phyloP scores from a whole-genome alignment of 768 basidiomycete genomes.

The Podaxis carcinomalis region DNA sequence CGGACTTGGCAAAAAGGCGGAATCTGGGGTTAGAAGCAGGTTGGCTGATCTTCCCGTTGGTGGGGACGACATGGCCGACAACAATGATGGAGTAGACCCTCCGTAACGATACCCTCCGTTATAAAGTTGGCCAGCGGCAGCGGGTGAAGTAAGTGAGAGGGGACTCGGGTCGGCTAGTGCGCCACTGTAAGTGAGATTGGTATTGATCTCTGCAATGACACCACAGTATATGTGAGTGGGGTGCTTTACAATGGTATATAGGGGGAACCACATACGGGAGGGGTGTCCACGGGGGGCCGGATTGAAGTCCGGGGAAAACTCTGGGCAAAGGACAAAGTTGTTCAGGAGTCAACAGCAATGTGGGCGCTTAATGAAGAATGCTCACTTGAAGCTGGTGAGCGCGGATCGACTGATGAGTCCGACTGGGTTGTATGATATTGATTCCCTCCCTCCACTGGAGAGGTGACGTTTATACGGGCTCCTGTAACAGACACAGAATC shows the following conservation, averaged over 20 bases:
- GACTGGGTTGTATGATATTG: not conserved
- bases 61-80: not conserved
- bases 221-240: not conserved
- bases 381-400: not conserved
- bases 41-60: not conserved
- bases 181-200: not conserved
- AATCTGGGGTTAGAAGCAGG: not conserved
- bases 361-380: not conserved
- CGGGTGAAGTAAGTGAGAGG: not conserved
- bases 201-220: not conserved
- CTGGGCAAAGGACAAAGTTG: not conserved
- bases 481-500: not conserved
- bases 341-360: not conserved
- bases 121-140: not conserved
- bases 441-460: not conserved
- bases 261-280: not conserved
- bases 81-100: not conserved
- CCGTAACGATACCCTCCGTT: not conserved
- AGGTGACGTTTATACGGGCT: not conserved
- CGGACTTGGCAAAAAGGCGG: not conserved
- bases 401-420: not conserved
- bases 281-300: not conserved
- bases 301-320: not conserved
- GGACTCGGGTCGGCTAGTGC: not conserved
- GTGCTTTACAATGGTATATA: not conserved